Percentiles rank a stretch among this genome's conserved stretches.
Conservation (phyloP, 2,329 filamentous ascomycete genomes). For the Fusarium sp. region DNA sequence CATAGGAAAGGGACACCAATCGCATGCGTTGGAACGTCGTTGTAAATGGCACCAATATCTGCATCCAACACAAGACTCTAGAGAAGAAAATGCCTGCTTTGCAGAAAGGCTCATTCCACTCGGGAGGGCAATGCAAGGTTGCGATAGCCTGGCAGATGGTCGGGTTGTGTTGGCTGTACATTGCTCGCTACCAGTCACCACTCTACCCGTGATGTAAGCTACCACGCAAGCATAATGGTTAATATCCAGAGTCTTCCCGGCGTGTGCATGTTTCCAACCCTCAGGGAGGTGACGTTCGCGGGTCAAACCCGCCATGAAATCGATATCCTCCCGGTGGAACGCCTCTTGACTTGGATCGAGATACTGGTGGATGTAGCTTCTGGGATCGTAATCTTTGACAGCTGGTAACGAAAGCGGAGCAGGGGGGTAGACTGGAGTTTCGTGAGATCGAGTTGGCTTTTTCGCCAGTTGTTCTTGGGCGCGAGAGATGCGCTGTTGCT, state of each 20-base stretch:
- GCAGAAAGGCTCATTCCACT: constrained; percentile 25
- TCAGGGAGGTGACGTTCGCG: constrained; percentile 43
- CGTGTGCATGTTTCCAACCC: constrained; percentile 43
- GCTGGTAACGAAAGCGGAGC: not conserved
- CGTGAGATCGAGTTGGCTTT: constrained; percentile 1
- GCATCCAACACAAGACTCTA: constrained; percentile 47
- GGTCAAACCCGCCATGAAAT: constrained; percentile 37
- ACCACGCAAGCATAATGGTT: constrained; percentile 46
- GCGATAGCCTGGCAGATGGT: constrained; percentile 39
- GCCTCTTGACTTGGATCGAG: constrained; percentile 35
- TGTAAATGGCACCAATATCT: constrained; percentile 45
- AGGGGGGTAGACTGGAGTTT: not conserved
- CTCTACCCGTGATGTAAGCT: constrained; percentile 49
- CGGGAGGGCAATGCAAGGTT: constrained; percentile 46
- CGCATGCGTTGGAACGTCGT: constrained; percentile 43
- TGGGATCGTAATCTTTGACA: constrained; percentile 3
- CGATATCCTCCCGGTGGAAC: constrained; percentile 41
- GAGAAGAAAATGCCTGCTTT: constrained; percentile 35
- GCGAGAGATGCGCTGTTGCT: constrained; percentile 15
- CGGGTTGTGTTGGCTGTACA: constrained; percentile 30
- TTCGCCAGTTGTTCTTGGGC: not conserved
- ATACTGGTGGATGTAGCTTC: constrained; percentile 40
- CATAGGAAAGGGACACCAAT: constrained; percentile 30
- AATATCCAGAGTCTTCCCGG: constrained; percentile 27
- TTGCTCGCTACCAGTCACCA: constrained; percentile 33